These are phyloP conservation scores for Talaromyces amestolkiae DNA, from an alignment of 2,329 filamentous ascomycete species.

Conservation along the genomic window DNA sequence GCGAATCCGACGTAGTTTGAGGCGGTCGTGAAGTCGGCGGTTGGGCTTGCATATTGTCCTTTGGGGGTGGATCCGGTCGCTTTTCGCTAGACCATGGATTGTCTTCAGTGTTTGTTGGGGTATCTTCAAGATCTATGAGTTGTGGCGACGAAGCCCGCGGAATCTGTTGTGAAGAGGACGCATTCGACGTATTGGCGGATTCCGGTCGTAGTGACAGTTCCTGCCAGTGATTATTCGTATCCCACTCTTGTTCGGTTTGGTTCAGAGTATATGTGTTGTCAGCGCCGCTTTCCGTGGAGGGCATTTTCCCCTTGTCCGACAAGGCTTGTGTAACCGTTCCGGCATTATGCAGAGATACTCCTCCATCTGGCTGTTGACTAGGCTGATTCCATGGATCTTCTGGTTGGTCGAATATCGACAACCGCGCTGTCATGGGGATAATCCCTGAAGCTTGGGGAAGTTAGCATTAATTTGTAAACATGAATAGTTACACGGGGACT, in stretches of 20 bases:
- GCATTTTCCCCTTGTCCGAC: background rate
- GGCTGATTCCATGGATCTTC: constrained; percentile 30
- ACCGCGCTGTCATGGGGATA: constrained; percentile 40
- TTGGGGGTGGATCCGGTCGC: background rate
- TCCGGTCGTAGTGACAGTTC: constrained; percentile 14
- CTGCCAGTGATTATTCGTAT: constrained; percentile 15
- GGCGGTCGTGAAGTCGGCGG: background rate
- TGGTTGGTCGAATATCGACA: constrained; percentile 36
- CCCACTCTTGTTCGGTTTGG: constrained; percentile 1
- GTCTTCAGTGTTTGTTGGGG: constrained; percentile 4
- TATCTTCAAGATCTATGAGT: constrained; percentile 17
- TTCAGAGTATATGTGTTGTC: background rate
- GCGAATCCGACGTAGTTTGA: background rate
- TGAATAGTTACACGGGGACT: constrained; percentile 5
- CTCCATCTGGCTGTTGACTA: background rate
- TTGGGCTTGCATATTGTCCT: background rate
- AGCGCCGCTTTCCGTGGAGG: background rate
- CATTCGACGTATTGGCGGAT: constrained; percentile 6
- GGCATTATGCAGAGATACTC: background rate
- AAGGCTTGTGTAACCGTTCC: background rate
- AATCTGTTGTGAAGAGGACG: constrained; percentile 4
- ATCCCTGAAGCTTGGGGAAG: constrained; percentile 26
- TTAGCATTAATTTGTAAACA: background rate
- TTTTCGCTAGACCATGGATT: constrained; percentile 15
- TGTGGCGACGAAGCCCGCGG: constrained; percentile 1